These are phyloP conservation scores for Penicillium sp. DNA, from an alignment of 2,329 filamentous ascomycete genomes.

Conservation along the genomic window DNA sequence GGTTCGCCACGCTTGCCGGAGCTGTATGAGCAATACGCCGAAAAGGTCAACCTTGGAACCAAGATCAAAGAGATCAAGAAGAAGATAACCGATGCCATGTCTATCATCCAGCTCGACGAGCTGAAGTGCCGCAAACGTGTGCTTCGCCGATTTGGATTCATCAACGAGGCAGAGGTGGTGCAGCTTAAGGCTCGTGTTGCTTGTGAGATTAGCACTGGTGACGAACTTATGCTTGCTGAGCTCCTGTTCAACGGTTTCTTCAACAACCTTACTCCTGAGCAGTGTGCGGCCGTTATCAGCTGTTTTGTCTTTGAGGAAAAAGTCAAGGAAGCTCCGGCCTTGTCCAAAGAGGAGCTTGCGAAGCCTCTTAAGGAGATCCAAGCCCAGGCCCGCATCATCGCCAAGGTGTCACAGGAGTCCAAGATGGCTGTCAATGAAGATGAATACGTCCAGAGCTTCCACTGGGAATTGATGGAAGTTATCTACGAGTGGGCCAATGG, in stretches of 20 bases:
- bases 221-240: slow-evolving; percentile 90
- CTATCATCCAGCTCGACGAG: slow-evolving; percentile 90
- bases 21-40: slow-evolving; percentile 81
- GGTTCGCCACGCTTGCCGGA: slow-evolving; percentile 80
- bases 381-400: slow-evolving; percentile 79
- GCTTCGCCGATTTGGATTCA: slow-evolving; percentile 87
- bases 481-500: slow-evolving; percentile 90
- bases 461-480: slow-evolving; percentile 96
- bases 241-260: slow-evolving; percentile 97
- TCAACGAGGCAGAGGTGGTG: slow-evolving; percentile 92
- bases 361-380: slow-evolving; percentile 87
- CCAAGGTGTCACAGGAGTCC: slow-evolving; percentile 91
- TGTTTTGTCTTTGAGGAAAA: slow-evolving; percentile 99
- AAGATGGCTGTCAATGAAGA: slow-evolving; percentile 94
- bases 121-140: slow-evolving; percentile 95
- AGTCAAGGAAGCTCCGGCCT: slow-evolving; percentile 66
- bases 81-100: slow-evolving; percentile 78
- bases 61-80: slow-evolving; percentile 88
- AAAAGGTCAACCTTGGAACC: slow-evolving; percentile 71
- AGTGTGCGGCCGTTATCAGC: slow-evolving; percentile 80
- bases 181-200: slow-evolving; percentile 96
- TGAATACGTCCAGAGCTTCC: slow-evolving; percentile 84
- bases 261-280: slow-evolving; percentile 87
- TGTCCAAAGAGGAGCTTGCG: slow-evolving; percentile 74
- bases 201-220: slow-evolving; percentile 95